These are phyloP conservation scores for Taxawa tesnikishii DNA, from an alignment of 2,329 filamentous ascomycete species.

Conservation along the genomic window DNA sequence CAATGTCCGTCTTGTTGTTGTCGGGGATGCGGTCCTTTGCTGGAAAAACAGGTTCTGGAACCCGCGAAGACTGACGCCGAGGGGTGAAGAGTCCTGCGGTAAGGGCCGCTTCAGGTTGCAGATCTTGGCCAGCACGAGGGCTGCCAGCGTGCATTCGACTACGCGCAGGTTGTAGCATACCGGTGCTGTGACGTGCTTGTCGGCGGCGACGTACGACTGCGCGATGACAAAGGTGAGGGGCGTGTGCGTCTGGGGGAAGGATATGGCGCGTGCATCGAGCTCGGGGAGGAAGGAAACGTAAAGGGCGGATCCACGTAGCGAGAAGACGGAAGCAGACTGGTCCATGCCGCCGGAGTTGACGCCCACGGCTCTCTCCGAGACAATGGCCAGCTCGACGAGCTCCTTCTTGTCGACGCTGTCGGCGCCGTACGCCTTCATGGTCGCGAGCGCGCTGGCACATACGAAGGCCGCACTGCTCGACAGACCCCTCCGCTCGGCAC, in stretches of 20 bases:
- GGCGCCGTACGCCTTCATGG: slow-evolving; percentile 76
- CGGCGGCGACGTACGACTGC: slow-evolving; percentile 84
- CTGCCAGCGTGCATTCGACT: slow-evolving; percentile 86
- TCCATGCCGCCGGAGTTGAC: slow-evolving; percentile 99
- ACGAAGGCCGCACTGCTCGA: slow-evolving; percentile 92
- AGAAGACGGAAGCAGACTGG: slow-evolving; percentile 91
- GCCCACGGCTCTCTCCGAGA: slow-evolving; percentile 85
- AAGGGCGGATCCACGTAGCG: slow-evolving; percentile 70
- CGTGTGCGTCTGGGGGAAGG: slow-evolving; percentile 68
- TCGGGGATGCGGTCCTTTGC: slow-evolving; percentile 31
- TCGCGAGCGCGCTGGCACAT: slow-evolving; percentile 76
- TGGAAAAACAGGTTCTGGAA: slow-evolving; percentile 77
- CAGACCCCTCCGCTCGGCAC: slow-evolving; percentile 87
- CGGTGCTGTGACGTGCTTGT: slow-evolving; percentile 89
- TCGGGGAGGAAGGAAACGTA: slow-evolving; percentile 81
- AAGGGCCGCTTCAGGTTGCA: slow-evolving; percentile 47
- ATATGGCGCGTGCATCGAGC: slow-evolving; percentile 63
- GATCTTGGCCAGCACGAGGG: slow-evolving; percentile 50
- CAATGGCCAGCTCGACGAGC: slow-evolving; percentile 82
- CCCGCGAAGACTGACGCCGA: slow-evolving; percentile 71
- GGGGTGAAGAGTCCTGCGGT: slow-evolving; percentile 65
- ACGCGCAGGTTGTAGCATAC: slow-evolving; percentile 95
- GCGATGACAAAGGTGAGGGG: slow-evolving; percentile 87
- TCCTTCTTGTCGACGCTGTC: slow-evolving; percentile 75
- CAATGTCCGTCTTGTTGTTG: slow-evolving; percentile 34